phyloP scores from a whole-genome alignment of 345 rosid species.

The Moringa oleifera region DNA sequence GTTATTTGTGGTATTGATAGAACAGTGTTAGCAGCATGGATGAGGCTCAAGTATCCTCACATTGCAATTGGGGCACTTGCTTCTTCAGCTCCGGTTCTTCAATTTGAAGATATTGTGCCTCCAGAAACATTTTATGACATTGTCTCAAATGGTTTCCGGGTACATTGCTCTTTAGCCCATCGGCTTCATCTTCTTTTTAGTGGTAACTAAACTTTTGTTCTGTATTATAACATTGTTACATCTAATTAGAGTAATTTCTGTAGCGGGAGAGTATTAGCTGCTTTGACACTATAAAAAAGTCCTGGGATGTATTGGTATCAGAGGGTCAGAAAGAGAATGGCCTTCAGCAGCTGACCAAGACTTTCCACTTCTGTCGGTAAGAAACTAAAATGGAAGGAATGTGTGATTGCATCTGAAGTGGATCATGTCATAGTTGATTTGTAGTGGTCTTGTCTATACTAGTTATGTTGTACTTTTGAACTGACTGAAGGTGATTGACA shows the following conservation, averaged over 20 bases:
- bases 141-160: conserved; percentile 81
- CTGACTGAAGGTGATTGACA: conserved; percentile 25
- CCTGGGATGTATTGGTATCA: conserved; percentile 55
- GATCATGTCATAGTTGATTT: not conserved
- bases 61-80: conserved; percentile 85
- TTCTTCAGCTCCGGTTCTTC: conserved; percentile 94
- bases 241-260: not conserved
- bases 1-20: conserved; percentile 12
- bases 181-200: not conserved
- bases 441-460: not conserved
- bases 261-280: conserved; percentile 90
- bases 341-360: conserved; percentile 52
- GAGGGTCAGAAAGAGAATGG: conserved; percentile 72
- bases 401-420: not conserved
- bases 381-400: conserved; percentile 11
- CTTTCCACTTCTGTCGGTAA: conserved; percentile 74
- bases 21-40: conserved; percentile 97
- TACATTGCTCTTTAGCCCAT: conserved; percentile 5
- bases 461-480: conserved; percentile 1
- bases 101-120: conserved; percentile 85
- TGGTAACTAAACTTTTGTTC: not conserved
- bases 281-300: conserved; percentile 66
- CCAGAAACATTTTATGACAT: conserved; percentile 76
- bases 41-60: conserved; percentile 96
- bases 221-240: not conserved